Evolutionary conservation across 2,329 filamentous ascomycete genomes (phyloP), one percentile per base, ranked within the genome.

Genomic region (Fusarium armeniacum): DNA sequence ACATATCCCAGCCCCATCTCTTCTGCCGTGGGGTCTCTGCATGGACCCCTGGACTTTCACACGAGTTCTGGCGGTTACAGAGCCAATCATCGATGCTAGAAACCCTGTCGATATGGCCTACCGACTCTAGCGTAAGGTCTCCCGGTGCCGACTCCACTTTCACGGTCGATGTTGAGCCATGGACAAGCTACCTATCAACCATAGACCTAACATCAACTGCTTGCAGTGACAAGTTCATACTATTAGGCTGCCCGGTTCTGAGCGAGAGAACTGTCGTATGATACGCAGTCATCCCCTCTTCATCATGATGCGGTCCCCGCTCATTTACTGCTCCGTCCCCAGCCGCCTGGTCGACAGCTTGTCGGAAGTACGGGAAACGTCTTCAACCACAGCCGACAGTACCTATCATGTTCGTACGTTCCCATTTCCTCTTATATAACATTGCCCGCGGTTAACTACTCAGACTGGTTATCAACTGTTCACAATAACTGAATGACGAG

Each of bases 61-160:
- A 69, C 41, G 18, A 69, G 50, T 55, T 51, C n/a, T 60, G 67
- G 65, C 68, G 68, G 68, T 47, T 67, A 71, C 52, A 69, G 52
- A 11, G 13, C 59, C 69, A 68, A 63, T 66, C 28, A 70, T 22
- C 24, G 22, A 52, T 43, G 38, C 8, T 10, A n/a, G 15, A 32
- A 5, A 11, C 36, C 45, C 36, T 58, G 54, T 35, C 36, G 12
- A 10, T 28, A 24, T 20, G 22, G 6, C 32, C 35, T 41, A 41
- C 49, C 35, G 36, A 22, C 35, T 9, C 36, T 41, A 52, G 49
- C 35, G 49, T 36, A 24, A 26, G 43, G 24, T 43, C 30, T 44
- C 38, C 47, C 32, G 32, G 32, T 11, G n/a, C 10, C 38, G 9
- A 18, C 33, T 18, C 50, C 43, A 45, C 43, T n/a, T 28, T 45